Conservation (phyloP, 345 rosid species). For the Chamaenerion angustifolium region DNA sequence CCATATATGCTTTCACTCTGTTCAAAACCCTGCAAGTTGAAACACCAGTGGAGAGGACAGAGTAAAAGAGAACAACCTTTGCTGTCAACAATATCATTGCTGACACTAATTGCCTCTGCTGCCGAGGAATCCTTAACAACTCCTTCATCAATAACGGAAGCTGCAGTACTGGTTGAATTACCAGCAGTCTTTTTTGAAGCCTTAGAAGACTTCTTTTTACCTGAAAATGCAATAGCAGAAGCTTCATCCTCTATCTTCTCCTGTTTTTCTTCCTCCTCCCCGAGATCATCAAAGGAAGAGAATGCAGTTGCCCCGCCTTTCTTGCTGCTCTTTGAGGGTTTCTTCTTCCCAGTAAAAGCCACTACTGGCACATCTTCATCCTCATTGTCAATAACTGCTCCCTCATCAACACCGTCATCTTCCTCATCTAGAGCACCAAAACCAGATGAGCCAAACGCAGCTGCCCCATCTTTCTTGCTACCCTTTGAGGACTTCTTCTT, state of each 20-base stretch:
- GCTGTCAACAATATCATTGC: slow-evolving; percentile 16
- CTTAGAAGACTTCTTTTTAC: slow-evolving; percentile 35
- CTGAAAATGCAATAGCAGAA: slow-evolving; percentile 22
- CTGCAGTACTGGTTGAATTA: slow-evolving; percentile 12
- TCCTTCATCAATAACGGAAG: slow-evolving; percentile 42
- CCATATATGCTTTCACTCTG: too few species aligned
- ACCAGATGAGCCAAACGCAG: slow-evolving; percentile 11
- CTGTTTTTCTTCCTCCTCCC: slow-evolving; percentile 22
- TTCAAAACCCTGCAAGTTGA: too few species aligned
- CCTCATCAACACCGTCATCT: slow-evolving; percentile 11
- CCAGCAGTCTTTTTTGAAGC: slow-evolving; percentile 4
- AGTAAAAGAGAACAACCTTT: slow-evolving; percentile 21
- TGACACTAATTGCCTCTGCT: slow-evolving; percentile 13
- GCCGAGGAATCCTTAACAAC: slow-evolving; percentile 25
- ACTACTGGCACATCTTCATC: slow-evolving; percentile 7
- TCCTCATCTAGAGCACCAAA: slow-evolving; percentile 26
- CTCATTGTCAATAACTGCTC: slow-evolving; percentile 1
- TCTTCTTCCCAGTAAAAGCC: slow-evolving; percentile 12
- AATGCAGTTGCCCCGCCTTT: slow-evolving; percentile 10
- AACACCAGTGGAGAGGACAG: slow-evolving; percentile 4
- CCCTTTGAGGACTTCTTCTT: slow-evolving; percentile 34
- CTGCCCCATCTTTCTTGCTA: slow-evolving; percentile 18
- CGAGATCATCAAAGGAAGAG: slow-evolving; percentile 11
- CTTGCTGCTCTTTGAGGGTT: slow-evolving; percentile 13
- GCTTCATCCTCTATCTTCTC: slow-evolving; percentile 17